Conservation (phyloP, 768 basidiomycete species). For the Auricularia auricula-judae region DNA sequence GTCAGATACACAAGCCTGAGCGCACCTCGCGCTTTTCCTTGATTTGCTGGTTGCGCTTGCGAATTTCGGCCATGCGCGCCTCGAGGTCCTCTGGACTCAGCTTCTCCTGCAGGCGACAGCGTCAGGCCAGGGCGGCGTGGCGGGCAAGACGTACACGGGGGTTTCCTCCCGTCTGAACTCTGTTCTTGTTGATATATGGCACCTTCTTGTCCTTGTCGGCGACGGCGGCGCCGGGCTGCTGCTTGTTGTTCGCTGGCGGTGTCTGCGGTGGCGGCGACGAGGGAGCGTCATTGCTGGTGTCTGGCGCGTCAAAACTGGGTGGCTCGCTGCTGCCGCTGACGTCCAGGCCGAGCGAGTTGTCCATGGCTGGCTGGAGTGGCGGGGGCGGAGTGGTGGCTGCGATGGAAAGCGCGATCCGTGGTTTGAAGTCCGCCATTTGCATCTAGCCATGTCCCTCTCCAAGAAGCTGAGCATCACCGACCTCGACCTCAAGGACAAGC, state of each 20-base stretch:
- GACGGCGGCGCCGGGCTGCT: constrained; percentile 12
- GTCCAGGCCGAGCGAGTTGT: constrained; percentile 64
- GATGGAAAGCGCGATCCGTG: not conserved
- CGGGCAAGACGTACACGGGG: constrained; percentile 44
- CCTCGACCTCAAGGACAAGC: constrained; percentile 75
- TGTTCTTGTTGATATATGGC: constrained; percentile 73
- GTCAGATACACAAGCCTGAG: not conserved
- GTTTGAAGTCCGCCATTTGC: not conserved
- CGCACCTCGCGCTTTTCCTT: constrained; percentile 55
- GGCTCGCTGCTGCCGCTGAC: constrained; percentile 34
- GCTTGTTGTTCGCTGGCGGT: constrained; percentile 13
- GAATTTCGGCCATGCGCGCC: constrained; percentile 58
- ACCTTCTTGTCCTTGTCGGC: constrained; percentile 53
- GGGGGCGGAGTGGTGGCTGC: not conserved
- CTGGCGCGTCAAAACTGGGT: constrained; percentile 2
- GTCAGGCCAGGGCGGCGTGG: not conserved
- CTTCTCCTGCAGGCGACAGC: constrained; percentile 41
- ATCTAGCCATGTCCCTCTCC: constrained; percentile 71
- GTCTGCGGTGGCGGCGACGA: constrained; percentile 6
- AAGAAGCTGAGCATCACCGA: constrained; percentile 92
- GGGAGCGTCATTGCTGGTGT: not conserved
- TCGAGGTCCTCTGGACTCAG: constrained; percentile 54
- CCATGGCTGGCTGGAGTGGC: constrained; percentile 15
- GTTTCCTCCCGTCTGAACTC: constrained; percentile 71
- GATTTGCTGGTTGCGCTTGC: constrained; percentile 67